Conservation (phyloP, 2,329 filamentous ascomycete genomes). For the Epichloe brachyelytri region DNA sequence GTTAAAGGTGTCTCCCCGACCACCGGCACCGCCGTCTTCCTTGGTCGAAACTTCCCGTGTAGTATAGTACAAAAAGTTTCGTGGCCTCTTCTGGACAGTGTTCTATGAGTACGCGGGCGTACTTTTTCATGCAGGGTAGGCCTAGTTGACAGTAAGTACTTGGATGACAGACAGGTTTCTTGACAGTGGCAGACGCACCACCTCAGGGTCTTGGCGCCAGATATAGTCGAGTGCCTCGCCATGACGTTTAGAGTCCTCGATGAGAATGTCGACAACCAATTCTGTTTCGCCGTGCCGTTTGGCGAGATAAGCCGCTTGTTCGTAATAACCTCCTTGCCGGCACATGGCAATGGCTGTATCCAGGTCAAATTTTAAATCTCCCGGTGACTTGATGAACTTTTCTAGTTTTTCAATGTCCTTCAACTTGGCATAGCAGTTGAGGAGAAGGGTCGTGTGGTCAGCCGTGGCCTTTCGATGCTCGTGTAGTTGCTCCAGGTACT, state of each 20-base stretch:
- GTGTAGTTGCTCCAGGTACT: slow-evolving; percentile 92
- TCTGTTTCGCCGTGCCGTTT: slow-evolving; percentile 90
- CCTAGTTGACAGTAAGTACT: slow-evolving; percentile 30
- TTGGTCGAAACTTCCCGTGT: slow-evolving; percentile 68
- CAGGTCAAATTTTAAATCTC: slow-evolving; percentile 88
- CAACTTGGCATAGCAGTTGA: slow-evolving; percentile 96
- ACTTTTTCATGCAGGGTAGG: slow-evolving; percentile 88
- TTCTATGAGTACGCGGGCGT: slow-evolving; percentile 79
- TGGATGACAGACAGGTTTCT: not conserved
- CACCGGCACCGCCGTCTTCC: slow-evolving; percentile 34
- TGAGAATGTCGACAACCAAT: slow-evolving; percentile 85
- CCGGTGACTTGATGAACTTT: slow-evolving; percentile 89
- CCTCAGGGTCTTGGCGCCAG: slow-evolving; percentile 68
- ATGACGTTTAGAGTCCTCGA: slow-evolving; percentile 90
- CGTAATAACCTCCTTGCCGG: slow-evolving; percentile 88
- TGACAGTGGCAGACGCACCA: slow-evolving; percentile 35
- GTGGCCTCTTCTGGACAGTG: slow-evolving; percentile 76
- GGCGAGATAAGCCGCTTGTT: slow-evolving; percentile 91
- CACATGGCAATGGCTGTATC: slow-evolving; percentile 98
- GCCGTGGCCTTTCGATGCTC: slow-evolving; percentile 86
- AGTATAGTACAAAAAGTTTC: slow-evolving; percentile 85
- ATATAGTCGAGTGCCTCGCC: slow-evolving; percentile 82
- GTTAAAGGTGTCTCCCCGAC: slow-evolving; percentile 24
- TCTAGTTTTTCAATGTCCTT: slow-evolving; percentile 96
- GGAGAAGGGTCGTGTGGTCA: slow-evolving; percentile 83